These are phyloP conservation scores for Pythium sukuiense DNA, from an alignment of 352 stramenopile species.

Conservation along the genomic window DNA sequence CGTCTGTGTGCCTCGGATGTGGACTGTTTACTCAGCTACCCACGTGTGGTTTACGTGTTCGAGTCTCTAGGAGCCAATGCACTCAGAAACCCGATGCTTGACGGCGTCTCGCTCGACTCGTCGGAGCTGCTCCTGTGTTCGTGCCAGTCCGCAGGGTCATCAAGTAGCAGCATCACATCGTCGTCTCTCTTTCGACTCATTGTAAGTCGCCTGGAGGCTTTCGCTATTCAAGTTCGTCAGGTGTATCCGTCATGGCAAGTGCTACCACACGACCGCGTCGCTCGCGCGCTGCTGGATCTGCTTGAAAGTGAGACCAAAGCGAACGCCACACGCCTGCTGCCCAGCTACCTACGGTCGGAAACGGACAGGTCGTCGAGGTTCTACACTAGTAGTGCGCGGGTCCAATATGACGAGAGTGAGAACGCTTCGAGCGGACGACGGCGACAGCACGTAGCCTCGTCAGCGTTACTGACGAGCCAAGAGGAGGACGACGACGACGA, in stretches of 20 bases:
- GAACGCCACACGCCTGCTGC: constrained; percentile 55
- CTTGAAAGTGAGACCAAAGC: constrained; percentile 51
- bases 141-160: constrained; percentile 39
- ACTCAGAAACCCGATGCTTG: constrained; percentile 59
- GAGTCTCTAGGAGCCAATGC: constrained; percentile 47
- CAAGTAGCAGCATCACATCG: constrained; percentile 23
- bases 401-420: background rate
- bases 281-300: constrained; percentile 50
- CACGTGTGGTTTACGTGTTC: constrained; percentile 39
- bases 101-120: constrained; percentile 64
- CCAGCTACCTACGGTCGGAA: constrained; percentile 45
- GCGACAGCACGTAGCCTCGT: background rate
- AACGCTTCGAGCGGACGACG: background rate
- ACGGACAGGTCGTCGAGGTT: background rate
- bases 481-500: background rate
- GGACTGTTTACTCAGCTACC: constrained; percentile 43
- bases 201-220: constrained; percentile 52
- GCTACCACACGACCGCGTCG: constrained; percentile 54
- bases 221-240: constrained; percentile 41
- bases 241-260: constrained; percentile 53
- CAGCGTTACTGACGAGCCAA: background rate
- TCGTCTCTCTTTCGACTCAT: constrained; percentile 59
- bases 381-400: background rate
- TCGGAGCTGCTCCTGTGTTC: constrained; percentile 69
- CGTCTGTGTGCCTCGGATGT: constrained; percentile 48